These are phyloP conservation scores for Fusarium tupiense DNA, from an alignment of 2,329 filamentous ascomycete genomes.

Conservation along the genomic window DNA sequence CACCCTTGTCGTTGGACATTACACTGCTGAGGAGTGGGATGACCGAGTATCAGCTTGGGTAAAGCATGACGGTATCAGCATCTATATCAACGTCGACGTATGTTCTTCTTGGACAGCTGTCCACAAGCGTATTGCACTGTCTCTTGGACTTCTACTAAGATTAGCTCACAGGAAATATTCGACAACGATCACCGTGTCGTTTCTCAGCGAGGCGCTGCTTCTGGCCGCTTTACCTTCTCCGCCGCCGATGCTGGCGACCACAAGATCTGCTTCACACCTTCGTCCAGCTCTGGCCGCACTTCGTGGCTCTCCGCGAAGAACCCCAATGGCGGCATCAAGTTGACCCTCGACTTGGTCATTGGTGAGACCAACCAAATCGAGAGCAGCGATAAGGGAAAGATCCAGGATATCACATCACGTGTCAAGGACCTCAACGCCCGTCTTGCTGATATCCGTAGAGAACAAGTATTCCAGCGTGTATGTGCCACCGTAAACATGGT, in stretches of 20 bases:
- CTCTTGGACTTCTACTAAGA: constrained; percentile 3
- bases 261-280: constrained; percentile 91
- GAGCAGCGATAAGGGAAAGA: constrained; percentile 91
- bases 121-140: background rate
- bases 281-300: constrained; percentile 73
- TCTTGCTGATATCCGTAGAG: constrained; percentile 86
- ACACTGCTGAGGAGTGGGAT: constrained; percentile 86
- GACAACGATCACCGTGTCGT: constrained; percentile 98
- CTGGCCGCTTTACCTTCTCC: constrained; percentile 93
- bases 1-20: constrained; percentile 94
- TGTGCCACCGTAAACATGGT: constrained; percentile 40
- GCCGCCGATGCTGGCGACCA: constrained; percentile 96
- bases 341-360: constrained; percentile 90
- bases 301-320: constrained; percentile 76
- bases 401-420: constrained; percentile 87
- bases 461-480: constrained; percentile 97
- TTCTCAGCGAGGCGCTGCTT: constrained; percentile 78
- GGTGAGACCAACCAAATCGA: constrained; percentile 95
- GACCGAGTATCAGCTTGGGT: constrained; percentile 73
- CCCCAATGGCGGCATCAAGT: constrained; percentile 79
- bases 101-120: constrained; percentile 40
- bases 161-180: constrained; percentile 77
- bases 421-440: constrained; percentile 89
- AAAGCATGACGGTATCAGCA: constrained; percentile 78
- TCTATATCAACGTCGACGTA: constrained; percentile 92